phyloP scores from a whole-genome alignment of 2,329 filamentous ascomycete genomes.

The Colletotrichum shisoi region DNA sequence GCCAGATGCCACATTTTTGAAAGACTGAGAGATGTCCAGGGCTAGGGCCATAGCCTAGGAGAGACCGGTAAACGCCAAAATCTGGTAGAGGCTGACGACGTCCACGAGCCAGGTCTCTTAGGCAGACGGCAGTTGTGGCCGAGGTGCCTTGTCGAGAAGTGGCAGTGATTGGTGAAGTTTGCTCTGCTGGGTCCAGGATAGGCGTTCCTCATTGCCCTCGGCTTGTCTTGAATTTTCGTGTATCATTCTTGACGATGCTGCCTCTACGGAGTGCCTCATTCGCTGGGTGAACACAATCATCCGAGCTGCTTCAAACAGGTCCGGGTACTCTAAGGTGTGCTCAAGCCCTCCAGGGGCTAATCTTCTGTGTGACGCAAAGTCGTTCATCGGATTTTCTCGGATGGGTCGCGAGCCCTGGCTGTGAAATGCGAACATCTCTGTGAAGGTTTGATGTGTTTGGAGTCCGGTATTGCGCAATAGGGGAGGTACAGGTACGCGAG shows the following conservation, averaged over 20 bases:
- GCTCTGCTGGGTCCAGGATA: background rate
- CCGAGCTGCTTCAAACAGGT: slow-evolving; percentile 20
- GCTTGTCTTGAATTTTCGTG: background rate
- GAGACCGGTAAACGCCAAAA: slow-evolving; percentile 17
- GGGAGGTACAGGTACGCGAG: background rate
- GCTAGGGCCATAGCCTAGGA: slow-evolving; percentile 16
- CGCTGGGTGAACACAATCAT: slow-evolving; percentile 24
- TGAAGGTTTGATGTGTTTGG: too few relatives aligned
- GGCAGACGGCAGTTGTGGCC: background rate
- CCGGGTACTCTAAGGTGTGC: slow-evolving; percentile 10
- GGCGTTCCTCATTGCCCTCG: background rate
- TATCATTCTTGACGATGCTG: background rate
- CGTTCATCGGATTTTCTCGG: background rate
- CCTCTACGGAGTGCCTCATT: background rate
- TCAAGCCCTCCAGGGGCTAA: slow-evolving; percentile 1
- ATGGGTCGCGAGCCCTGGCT: background rate
- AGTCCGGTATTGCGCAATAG: background rate
- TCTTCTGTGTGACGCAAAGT: background rate
- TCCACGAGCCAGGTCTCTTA: slow-evolving; percentile 11
- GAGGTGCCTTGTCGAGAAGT: background rate
- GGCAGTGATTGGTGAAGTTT: background rate
- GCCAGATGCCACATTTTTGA: slow-evolving; percentile 41
- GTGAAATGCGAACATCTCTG: background rate
- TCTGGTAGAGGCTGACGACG: slow-evolving; percentile 8
- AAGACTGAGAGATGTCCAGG: slow-evolving; percentile 11